Evolutionary conservation across 805 yeast species (phyloP).

Genomic region (Candida suzukii): DNA sequence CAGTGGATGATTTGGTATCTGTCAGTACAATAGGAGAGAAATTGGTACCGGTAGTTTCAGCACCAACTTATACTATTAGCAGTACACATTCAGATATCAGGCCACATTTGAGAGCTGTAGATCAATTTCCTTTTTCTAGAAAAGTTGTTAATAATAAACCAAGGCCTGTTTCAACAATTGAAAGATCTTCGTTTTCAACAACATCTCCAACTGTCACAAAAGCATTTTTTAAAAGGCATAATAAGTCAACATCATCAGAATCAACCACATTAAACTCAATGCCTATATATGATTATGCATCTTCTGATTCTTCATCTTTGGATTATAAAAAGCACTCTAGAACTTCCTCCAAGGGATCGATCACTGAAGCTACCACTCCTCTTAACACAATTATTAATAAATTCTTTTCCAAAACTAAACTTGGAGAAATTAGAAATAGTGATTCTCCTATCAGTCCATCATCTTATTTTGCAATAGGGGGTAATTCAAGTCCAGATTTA

Average conservation of each 20-base stretch:
- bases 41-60: slow-evolving; percentile 29
- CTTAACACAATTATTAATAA: slow-evolving; percentile 24
- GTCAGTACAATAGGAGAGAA: slow-evolving; percentile 11
- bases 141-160: slow-evolving; percentile 5
- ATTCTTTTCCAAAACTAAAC: slow-evolving; percentile 20
- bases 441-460: slow-evolving; percentile 23
- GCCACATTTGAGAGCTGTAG: no score
- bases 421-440: slow-evolving; percentile 4
- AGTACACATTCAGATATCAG: no score
- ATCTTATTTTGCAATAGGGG: slow-evolving; percentile 7
- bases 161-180: slow-evolving; percentile 33
- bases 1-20: not conserved
- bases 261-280: slow-evolving; percentile 32
- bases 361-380: slow-evolving; percentile 12
- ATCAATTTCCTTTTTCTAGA: not conserved
- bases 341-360: slow-evolving; percentile 20
- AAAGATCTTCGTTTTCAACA: slow-evolving; percentile 20
- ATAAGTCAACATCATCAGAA: slow-evolving; percentile 57
- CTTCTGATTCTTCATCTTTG: slow-evolving; percentile 4
- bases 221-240: slow-evolving; percentile 56
- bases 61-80: slow-evolving; percentile 21
- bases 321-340: slow-evolving; percentile 16
- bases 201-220: slow-evolving; percentile 30
- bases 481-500: slow-evolving; percentile 7
- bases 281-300: not conserved